Conservation (phyloP, 345 rosid species). For the Rhodamnia rubescens region DNA sequence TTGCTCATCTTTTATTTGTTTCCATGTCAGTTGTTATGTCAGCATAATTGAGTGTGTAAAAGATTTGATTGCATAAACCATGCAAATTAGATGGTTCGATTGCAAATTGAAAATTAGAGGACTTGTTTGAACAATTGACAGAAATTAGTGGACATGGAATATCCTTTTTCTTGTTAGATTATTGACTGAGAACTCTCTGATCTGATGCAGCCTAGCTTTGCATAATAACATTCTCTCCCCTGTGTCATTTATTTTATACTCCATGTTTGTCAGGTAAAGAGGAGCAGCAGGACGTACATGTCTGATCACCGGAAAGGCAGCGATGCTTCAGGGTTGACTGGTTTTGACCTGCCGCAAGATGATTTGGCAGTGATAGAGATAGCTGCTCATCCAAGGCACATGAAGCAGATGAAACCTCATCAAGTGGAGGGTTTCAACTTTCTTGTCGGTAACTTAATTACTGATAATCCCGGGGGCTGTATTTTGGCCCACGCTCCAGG, state of each 20-base stretch:
- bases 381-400: constrained; percentile 79
- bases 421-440: constrained; percentile 85
- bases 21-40: neutral
- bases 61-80: too few species aligned
- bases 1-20: neutral
- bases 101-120: neutral
- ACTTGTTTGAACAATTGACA: neutral
- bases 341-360: constrained; percentile 36
- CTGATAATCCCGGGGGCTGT: constrained; percentile 81
- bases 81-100: neutral
- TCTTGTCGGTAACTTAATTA: constrained; percentile 55
- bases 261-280: constrained; percentile 35
- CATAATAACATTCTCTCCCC: neutral
- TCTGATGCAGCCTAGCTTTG: neutral
- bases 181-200: neutral
- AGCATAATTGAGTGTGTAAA: neutral
- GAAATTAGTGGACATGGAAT: neutral
- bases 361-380: constrained; percentile 45
- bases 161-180: neutral
- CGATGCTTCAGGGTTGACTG: constrained; percentile 28
- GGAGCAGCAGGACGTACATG: constrained; percentile 42
- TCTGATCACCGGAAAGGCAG: constrained; percentile 36
- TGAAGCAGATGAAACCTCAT: constrained; percentile 79
- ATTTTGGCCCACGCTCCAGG: constrained; percentile 98
- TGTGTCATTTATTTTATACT: neutral